Percentiles rank a stretch among this genome's conserved stretches.
phyloP scores from a whole-genome alignment of 2,329 filamentous ascomycete species.

The Claviceps arundinis region DNA sequence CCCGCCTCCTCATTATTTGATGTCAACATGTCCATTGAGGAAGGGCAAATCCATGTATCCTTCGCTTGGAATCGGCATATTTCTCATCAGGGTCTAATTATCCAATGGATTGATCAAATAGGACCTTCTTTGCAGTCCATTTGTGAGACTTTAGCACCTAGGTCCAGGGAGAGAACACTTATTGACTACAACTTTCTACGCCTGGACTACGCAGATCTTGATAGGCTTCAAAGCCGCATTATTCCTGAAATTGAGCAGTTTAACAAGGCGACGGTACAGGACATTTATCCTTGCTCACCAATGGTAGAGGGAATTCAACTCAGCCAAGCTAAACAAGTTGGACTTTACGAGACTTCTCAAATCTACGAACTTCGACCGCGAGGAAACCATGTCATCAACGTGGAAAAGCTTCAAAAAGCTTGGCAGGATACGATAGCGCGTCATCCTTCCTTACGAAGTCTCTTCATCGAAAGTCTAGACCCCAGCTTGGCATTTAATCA shows the following conservation, averaged over 20 bases:
- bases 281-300: slow-evolving; percentile 25
- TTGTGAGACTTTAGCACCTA: not conserved
- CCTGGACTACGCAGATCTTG: slow-evolving; percentile 16
- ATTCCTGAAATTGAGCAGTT: slow-evolving; percentile 10
- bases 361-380: slow-evolving; percentile 7
- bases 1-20: slow-evolving; percentile 2
- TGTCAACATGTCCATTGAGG: slow-evolving; percentile 2
- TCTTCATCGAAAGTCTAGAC: slow-evolving; percentile 4
- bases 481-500: slow-evolving; percentile 2
- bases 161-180: not conserved
- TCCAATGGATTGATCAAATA: not conserved
- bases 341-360: slow-evolving; percentile 10
- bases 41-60: slow-evolving; percentile 1
- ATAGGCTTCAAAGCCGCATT: slow-evolving; percentile 10
- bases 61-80: slow-evolving; percentile 4
- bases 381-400: not conserved
- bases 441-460: slow-evolving; percentile 6
- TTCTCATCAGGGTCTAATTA: not conserved
- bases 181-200: slow-evolving; percentile 1
- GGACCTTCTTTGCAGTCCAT: not conserved
- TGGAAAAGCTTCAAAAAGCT: slow-evolving; percentile 5
- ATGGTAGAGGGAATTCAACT: slow-evolving; percentile 24
- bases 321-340: slow-evolving; percentile 13
- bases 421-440: slow-evolving; percentile 7
- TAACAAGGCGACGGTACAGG: slow-evolving; percentile 14